phyloP scores from a whole-genome alignment of 306 rosid species.

The Trifolium dubium region DNA sequence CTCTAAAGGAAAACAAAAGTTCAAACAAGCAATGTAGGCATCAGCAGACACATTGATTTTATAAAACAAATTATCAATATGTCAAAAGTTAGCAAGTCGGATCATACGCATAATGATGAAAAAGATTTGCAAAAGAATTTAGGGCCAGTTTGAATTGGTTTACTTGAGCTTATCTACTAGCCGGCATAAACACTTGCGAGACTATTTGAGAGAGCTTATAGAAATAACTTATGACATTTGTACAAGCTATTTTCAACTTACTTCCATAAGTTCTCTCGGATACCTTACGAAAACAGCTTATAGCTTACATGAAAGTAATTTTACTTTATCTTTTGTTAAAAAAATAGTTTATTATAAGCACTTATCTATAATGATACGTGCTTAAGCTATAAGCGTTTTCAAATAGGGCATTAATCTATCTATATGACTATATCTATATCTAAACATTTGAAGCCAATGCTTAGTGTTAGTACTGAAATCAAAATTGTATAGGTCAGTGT shows the following conservation, averaged over 20 bases:
- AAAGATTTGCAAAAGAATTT: neutral
- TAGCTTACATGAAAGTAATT: neutral
- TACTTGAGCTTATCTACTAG: neutral
- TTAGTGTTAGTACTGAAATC: neutral
- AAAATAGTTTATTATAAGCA: neutral
- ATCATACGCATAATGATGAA: neutral
- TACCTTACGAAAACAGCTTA: neutral
- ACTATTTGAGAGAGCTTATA: neutral
- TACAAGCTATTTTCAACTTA: neutral
- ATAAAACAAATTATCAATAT: neutral
- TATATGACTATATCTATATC: neutral
- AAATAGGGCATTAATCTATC: neutral
- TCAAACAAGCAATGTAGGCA: conserved; percentile 26
- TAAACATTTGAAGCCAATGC: conserved; percentile 27
- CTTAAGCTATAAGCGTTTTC: neutral
- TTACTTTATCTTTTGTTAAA: neutral
- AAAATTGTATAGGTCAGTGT: neutral
- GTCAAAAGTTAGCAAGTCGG: neutral
- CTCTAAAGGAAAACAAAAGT: conserved; percentile 51
- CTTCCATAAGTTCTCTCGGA: neutral
- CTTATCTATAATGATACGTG: neutral
- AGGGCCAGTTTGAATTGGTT: neutral
- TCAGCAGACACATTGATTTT: neutral
- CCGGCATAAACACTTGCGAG: neutral
- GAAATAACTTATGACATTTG: neutral